These are phyloP conservation scores for Plasmodium reichenowi DNA, from an alignment of 169 alveolate genomes.

Conservation along the genomic window DNA sequence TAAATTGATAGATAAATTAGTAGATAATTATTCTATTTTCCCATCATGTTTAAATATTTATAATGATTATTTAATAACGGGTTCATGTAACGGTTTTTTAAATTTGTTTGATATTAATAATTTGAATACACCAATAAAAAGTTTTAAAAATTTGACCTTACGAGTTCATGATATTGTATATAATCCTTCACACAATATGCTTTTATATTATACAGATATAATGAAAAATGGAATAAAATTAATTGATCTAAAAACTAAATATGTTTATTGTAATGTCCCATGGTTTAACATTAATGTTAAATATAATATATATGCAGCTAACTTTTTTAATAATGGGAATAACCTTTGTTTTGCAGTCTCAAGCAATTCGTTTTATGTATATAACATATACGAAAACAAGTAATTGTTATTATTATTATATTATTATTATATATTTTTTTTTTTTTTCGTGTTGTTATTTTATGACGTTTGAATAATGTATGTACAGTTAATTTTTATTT, in stretches of 20 bases:
- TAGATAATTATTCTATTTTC: slow-evolving; percentile 70
- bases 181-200: slow-evolving; percentile 28
- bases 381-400: slow-evolving; percentile 8
- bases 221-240: slow-evolving; percentile 56
- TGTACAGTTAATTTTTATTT: slow-evolving; percentile 1
- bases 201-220: slow-evolving; percentile 40
- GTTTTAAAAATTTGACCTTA: slow-evolving; percentile 61
- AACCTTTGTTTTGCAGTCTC: slow-evolving; percentile 49
- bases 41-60: slow-evolving; percentile 54
- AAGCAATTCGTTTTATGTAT: slow-evolving; percentile 48
- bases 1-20: slow-evolving; percentile 25
- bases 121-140: slow-evolving; percentile 38
- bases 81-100: slow-evolving; percentile 54
- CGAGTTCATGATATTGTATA: slow-evolving; percentile 29
- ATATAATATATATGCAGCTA: slow-evolving; percentile 36
- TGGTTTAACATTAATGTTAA: slow-evolving; percentile 24
- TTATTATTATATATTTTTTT: no score
- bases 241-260: slow-evolving; percentile 40
- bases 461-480: not conserved
- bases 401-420: not conserved
- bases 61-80: slow-evolving; percentile 39
- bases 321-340: slow-evolving; percentile 71
- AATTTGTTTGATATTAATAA: slow-evolving; percentile 61
- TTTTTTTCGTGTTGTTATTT: not conserved
- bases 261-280: slow-evolving; percentile 70